Conservation (phyloP, 768 basidiomycete genomes). For the Cubamyces lactineus region DNA sequence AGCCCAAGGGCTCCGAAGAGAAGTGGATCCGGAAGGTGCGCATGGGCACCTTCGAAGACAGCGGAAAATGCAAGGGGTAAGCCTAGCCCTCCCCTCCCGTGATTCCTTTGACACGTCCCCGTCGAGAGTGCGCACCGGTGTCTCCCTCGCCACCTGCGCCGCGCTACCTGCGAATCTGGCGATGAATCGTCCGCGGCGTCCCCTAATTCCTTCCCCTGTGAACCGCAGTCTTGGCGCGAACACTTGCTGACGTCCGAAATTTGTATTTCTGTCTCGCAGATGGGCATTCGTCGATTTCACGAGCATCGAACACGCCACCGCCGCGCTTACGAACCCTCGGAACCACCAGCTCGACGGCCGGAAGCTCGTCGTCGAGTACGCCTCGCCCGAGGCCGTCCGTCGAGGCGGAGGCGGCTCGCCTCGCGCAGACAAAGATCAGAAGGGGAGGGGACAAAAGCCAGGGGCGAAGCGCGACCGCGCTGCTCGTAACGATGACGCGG, state of each 20-base stretch:
- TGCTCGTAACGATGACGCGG: conserved; percentile 19
- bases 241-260: not conserved
- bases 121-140: not conserved
- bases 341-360: conserved; percentile 87
- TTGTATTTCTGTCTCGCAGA: conserved; percentile 43
- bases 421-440: conserved; percentile 11
- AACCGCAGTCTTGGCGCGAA: not conserved
- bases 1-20: conserved; percentile 37
- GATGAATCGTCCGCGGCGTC: not conserved
- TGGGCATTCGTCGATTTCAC: conserved; percentile 96
- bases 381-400: conserved; percentile 85
- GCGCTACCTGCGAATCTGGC: too few species aligned
- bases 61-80: conserved; percentile 94
- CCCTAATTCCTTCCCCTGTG: too few species aligned
- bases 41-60: conserved; percentile 96
- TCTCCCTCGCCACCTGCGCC: too few species aligned
- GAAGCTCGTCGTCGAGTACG: conserved; percentile 85
- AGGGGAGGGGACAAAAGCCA: conserved; percentile 2
- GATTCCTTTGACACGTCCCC: not conserved
- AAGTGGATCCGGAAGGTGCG: conserved; percentile 80
- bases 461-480: conserved; percentile 4
- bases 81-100: conserved; percentile 28
- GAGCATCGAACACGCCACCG: conserved; percentile 75
- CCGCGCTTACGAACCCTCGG: conserved; percentile 77
- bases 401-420: conserved; percentile 57